Conservation (phyloP, 1,284 basidiomycete genomes). For the Phellopilus nigrolimitatus region DNA sequence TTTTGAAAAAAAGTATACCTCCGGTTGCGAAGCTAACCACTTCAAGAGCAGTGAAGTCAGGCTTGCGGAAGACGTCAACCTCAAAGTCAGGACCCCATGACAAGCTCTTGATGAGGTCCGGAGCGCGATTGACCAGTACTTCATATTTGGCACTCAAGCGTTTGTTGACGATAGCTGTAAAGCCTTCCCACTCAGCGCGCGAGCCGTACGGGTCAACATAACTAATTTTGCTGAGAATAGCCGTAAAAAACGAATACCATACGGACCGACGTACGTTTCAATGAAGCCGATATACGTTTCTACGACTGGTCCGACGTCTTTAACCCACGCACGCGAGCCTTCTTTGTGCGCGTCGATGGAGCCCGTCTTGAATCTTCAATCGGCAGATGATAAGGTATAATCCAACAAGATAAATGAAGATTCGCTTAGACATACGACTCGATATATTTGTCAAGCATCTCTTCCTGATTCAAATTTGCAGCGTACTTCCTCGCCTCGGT, state of each 20-base stretch:
- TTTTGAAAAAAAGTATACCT: constrained; percentile 51
- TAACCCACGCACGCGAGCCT: constrained; percentile 76
- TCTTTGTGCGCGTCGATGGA: constrained; percentile 75
- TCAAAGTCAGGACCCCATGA: constrained; percentile 84
- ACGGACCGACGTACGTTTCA: too few relatives aligned
- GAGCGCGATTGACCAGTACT: constrained; percentile 66
- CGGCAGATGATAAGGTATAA: neutral
- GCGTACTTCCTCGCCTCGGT: constrained; percentile 67
- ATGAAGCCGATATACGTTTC: constrained; percentile 86
- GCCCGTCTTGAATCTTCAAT: constrained; percentile 63
- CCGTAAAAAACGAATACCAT: constrained; percentile 54
- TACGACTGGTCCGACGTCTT: constrained; percentile 82
- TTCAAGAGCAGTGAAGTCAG: constrained; percentile 82
- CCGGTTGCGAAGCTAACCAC: constrained; percentile 78
- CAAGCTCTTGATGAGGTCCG: constrained; percentile 70
- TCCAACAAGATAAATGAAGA: neutral
- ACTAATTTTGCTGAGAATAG: too few relatives aligned
- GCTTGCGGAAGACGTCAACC: constrained; percentile 77
- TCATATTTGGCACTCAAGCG: constrained; percentile 77
- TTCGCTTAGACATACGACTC: constrained; percentile 50
- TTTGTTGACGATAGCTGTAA: constrained; percentile 85
- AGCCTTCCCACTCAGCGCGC: constrained; percentile 88
- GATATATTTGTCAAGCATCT: constrained; percentile 76
- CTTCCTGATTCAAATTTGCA: constrained; percentile 66
- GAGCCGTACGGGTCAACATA: constrained; percentile 84